phyloP scores from a whole-genome alignment of 2,329 filamentous ascomycete species.

The Scytalidium lignicola region DNA sequence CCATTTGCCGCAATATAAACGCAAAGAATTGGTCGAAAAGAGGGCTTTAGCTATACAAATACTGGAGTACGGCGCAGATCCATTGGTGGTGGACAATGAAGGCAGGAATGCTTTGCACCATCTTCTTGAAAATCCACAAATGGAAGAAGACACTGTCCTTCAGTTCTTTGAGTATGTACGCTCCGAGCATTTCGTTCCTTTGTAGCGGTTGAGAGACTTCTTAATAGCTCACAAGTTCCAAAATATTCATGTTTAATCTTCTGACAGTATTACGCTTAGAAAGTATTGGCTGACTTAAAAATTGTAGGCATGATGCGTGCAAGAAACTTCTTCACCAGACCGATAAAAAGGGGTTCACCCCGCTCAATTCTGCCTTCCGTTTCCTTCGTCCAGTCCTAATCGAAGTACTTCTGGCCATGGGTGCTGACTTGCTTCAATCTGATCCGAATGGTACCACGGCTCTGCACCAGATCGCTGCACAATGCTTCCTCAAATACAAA shows the following conservation, averaged over 20 bases:
- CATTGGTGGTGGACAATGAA: conserved; percentile 8
- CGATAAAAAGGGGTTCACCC: conserved; percentile 7
- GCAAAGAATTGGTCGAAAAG: conserved; percentile 6
- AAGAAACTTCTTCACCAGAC: conserved; percentile 5
- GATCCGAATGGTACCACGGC: conserved; percentile 3
- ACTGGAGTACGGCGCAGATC: conserved; percentile 11
- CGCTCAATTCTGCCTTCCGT: conserved; percentile 10
- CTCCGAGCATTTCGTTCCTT: background rate
- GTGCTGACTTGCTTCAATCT: conserved; percentile 3
- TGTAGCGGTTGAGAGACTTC: background rate
- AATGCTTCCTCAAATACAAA: conserved; percentile 3
- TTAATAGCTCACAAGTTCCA: conserved; percentile 1
- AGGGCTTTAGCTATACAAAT: conserved; percentile 7
- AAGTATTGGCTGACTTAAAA: background rate
- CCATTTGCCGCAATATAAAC: conserved; percentile 8
- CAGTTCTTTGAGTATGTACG: conserved; percentile 10
- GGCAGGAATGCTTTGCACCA: conserved; percentile 16
- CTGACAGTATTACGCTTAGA: background rate
- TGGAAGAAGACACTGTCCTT: conserved; percentile 11
- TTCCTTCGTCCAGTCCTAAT: conserved; percentile 6
- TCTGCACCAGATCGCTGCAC: conserved; percentile 5
- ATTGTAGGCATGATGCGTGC: conserved; percentile 4
- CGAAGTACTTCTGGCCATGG: conserved; percentile 7
- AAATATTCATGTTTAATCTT: background rate
- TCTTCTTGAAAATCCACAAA: conserved; percentile 10